Percentiles rank a stretch among this genome's conserved stretches.
These are phyloP conservation scores for Aspergillus saccharolyticus DNA, from an alignment of 495 filamentous ascomycete genomes.

Conservation along the genomic window DNA sequence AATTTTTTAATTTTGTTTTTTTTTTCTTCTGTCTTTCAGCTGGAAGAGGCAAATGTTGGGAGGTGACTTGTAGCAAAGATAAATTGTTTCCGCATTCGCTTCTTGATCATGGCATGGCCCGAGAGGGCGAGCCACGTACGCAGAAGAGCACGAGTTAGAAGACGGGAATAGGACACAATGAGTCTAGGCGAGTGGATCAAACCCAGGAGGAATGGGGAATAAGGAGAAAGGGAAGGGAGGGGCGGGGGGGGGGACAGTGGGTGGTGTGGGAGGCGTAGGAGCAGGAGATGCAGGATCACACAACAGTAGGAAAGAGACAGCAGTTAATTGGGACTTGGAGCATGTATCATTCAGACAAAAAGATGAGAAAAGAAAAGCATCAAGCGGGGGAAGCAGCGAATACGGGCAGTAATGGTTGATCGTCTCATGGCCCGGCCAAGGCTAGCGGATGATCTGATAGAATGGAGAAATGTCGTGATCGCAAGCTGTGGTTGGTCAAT, in stretches of 20 bases:
- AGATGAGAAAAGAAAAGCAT: slow-evolving; percentile 11
- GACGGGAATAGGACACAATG: background rate
- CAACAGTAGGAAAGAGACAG: slow-evolving; percentile 6
- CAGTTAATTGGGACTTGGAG: slow-evolving; percentile 2
- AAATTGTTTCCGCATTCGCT: slow-evolving; percentile 14
- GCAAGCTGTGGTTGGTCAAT: slow-evolving; percentile 29
- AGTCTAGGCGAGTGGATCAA: slow-evolving; percentile 8
- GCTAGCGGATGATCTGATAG: slow-evolving; percentile 45
- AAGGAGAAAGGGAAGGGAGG: slow-evolving; percentile 4
- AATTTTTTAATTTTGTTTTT: background rate
- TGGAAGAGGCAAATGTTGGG: slow-evolving; percentile 1
- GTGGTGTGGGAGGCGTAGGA: background rate
- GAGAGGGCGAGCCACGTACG: slow-evolving; percentile 27
- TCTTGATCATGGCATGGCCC: slow-evolving; percentile 26
- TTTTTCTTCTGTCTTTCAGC: background rate
- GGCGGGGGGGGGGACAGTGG: slow-evolving; percentile 2
- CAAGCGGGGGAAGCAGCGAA: slow-evolving; percentile 14
- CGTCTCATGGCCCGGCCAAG: slow-evolving; percentile 19
- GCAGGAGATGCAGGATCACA: background rate
- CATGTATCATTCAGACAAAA: slow-evolving; percentile 10
- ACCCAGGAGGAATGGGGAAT: no score
- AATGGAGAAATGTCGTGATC: slow-evolving; percentile 52
- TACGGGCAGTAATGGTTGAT: slow-evolving; percentile 14
- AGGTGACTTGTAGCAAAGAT: slow-evolving; percentile 20
- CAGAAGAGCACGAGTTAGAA: background rate